A percentile compares a stretch with the other conserved stretches of the same genome.
Evolutionary conservation across 116 monocot genomes (phyloP).

Genomic region (Papilionanthe hybrid): DNA sequence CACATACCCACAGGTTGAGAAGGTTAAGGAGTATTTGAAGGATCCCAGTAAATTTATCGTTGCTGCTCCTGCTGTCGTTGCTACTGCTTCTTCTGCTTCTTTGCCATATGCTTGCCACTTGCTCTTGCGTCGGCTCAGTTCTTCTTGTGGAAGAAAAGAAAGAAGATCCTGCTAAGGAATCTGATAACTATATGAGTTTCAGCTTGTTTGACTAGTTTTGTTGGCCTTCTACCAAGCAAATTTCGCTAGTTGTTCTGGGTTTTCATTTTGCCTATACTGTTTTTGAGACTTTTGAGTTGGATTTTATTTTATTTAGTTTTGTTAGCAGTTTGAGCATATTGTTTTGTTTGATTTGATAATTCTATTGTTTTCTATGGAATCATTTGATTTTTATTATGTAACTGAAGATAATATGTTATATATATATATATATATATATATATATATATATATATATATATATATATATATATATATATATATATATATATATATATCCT

Average conservation of each 20-base stretch:
- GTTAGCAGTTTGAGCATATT: background rate
- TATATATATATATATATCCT: too few relatives aligned
- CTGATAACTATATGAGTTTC: constrained; percentile 52
- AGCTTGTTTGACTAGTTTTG: constrained; percentile 41
- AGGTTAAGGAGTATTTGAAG: constrained; percentile 63
- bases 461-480: too few relatives aligned
- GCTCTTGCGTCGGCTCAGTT: constrained; percentile 10
- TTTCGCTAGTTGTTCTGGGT: background rate
- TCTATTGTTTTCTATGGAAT: too few relatives aligned
- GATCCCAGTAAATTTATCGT: constrained; percentile 64
- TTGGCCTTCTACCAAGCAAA: background rate
- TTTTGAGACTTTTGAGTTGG: background rate
- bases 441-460: too few relatives aligned
- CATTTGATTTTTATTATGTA: too few relatives aligned
- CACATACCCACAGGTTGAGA: constrained; percentile 55
- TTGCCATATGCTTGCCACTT: too few relatives aligned
- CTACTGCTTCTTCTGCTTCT: too few relatives aligned
- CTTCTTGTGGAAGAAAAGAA: constrained; percentile 40
- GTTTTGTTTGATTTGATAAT: background rate
- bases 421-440: too few relatives aligned
- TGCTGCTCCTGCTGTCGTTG: constrained; percentile 16
- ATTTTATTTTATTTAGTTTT: background rate
- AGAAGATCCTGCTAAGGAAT: constrained; percentile 49
- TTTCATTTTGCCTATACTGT: background rate
- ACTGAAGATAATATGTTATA: too few relatives aligned